These are phyloP conservation scores for Apiospora hydei DNA, from an alignment of 2,329 filamentous ascomycete species.

Conservation along the genomic window DNA sequence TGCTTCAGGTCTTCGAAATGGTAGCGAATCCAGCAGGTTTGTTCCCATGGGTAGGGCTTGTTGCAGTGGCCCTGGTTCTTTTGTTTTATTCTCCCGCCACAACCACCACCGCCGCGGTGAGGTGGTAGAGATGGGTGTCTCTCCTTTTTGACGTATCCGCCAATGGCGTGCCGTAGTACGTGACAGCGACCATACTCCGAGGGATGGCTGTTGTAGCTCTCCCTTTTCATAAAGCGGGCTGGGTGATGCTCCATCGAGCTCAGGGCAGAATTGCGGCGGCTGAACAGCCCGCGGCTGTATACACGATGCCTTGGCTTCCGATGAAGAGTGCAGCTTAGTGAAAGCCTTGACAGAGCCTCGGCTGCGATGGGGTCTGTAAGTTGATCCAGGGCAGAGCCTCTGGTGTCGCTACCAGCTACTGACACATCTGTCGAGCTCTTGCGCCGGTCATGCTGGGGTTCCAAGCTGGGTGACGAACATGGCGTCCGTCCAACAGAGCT, in stretches of 20 bases:
- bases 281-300: neutral
- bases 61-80: slow-evolving; percentile 37
- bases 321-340: neutral
- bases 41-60: slow-evolving; percentile 40
- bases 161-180: neutral
- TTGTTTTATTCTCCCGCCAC: neutral
- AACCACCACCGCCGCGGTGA: neutral
- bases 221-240: neutral
- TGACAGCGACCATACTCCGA: neutral
- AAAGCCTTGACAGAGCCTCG: neutral
- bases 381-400: neutral
- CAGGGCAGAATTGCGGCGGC: neutral
- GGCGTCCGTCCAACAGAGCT: neutral
- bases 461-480: neutral
- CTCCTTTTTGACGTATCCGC: neutral
- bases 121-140: neutral
- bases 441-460: slow-evolving; percentile 5
- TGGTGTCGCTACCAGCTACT: neutral
- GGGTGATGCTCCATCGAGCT: slow-evolving; percentile 8
- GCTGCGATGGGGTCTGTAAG: neutral
- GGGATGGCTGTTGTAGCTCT: neutral
- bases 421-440: neutral
- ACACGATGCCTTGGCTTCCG: neutral
- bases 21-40: slow-evolving; percentile 41
- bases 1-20: slow-evolving; percentile 36